Evolutionary conservation across 805 yeast genomes (phyloP), one percentile per base, ranked within the genome.

Genomic region (Tetrapisispora pingtungensis): DNA sequence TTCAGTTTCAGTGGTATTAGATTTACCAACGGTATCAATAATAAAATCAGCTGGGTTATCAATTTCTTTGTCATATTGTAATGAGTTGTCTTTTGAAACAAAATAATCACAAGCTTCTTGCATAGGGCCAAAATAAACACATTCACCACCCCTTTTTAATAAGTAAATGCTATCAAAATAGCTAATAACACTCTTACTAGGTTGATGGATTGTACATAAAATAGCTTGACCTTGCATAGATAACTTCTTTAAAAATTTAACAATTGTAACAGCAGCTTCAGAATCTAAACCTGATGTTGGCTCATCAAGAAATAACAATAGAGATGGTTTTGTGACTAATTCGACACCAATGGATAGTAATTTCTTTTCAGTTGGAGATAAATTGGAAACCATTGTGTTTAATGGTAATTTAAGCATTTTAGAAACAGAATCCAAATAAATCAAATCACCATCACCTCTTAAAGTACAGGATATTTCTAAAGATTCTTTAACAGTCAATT

Each of bases 231-330:
- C 97, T 78, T 49, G 83, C 80, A 61, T 80, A 83, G 55, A 80
- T 82, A 93, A 71, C 46, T 83, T 74, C 3, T 84, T 90, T 39
- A 93, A 71, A 48, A 87, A 75, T 48, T 88, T 96, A 38, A 93
- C 73, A 10, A 93, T 98, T 54, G 89, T 87, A 57, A 77, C 80
- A 1, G 98, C 97, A 65, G 88, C 90, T 61, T 77, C 90, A 10
- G 97, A 81, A 62, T 93, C 98, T 47, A 93, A 71, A 1, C 98
- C 98, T 0, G 96, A 86, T 0, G 98, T 88, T 19, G 96, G 96
- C 60, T 88, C 96, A 64, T 88, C 96, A 43, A 88, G 65, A 54
- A 88, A 84, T 45, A 88, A 63, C 35, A 88, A 77, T 0, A 89
- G 75, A 83, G 53, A 78, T 1, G 96, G 96, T 2, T 88, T 80